Conservation (phyloP, 2,329 filamentous ascomycete genomes). For the Macroventuria anomochaeta region DNA sequence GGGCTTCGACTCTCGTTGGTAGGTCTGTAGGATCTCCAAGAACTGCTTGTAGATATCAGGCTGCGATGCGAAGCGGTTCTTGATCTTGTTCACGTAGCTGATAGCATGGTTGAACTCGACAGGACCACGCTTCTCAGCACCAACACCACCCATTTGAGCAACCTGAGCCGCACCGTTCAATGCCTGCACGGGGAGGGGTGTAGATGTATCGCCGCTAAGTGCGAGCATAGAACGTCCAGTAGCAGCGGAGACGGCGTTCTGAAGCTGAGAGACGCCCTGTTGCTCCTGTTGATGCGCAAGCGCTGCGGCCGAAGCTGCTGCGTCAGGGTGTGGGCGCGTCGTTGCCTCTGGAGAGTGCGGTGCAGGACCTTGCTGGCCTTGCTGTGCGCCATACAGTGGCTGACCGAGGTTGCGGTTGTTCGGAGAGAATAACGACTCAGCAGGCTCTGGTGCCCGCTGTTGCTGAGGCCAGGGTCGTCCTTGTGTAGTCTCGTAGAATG, state of each 20-base stretch:
- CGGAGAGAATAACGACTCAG: slow-evolving; percentile 53
- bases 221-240: slow-evolving; percentile 62
- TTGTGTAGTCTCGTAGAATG: slow-evolving; percentile 46
- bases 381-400: slow-evolving; percentile 45
- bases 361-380: slow-evolving; percentile 40
- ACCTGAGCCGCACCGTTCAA: slow-evolving; percentile 67
- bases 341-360: slow-evolving; percentile 48
- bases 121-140: slow-evolving; percentile 80
- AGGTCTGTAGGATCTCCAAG: slow-evolving; percentile 95
- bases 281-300: slow-evolving; percentile 68
- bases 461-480: slow-evolving; percentile 51
- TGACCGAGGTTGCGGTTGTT: slow-evolving; percentile 53
- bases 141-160: slow-evolving; percentile 62
- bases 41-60: slow-evolving; percentile 99
- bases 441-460: slow-evolving; percentile 38
- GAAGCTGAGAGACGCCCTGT: slow-evolving; percentile 69
- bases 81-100: slow-evolving; percentile 99
- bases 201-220: slow-evolving; percentile 52
- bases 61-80: slow-evolving; percentile 97
- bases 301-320: slow-evolving; percentile 51
- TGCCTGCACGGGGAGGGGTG: slow-evolving; percentile 62
- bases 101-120: slow-evolving; percentile 99
- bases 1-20: slow-evolving; percentile 96
- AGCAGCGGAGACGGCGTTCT: slow-evolving; percentile 68
- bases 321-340: slow-evolving; percentile 47